Evolutionary conservation across 495 filamentous ascomycete genomes (phyloP).

Genomic region (Xylaria longipes): DNA sequence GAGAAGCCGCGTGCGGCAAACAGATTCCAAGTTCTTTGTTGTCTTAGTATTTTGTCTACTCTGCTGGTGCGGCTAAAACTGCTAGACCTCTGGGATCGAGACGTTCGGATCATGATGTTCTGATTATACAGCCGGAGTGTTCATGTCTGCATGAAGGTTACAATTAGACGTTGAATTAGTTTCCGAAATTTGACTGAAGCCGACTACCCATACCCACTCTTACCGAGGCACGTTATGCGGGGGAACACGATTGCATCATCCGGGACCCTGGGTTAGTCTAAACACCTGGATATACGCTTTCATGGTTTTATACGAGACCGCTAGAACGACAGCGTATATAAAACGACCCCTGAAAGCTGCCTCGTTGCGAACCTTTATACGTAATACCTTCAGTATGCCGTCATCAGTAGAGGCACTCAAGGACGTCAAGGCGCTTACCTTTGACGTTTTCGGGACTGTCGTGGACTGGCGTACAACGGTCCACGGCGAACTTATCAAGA

Average conservation of each 20-base stretch:
- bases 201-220: neutral
- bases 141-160: neutral
- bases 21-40: neutral
- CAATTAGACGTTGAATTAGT: neutral
- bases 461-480: constrained; percentile 75
- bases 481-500: constrained; percentile 57
- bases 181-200: neutral
- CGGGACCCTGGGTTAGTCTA: neutral
- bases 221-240: neutral
- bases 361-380: neutral
- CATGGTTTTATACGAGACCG: neutral
- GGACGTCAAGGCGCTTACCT: constrained; percentile 55
- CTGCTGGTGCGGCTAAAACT: neutral
- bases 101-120: neutral
- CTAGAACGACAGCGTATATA: neutral
- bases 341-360: neutral
- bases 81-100: neutral
- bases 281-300: neutral
- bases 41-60: neutral
- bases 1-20: neutral
- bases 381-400: neutral
- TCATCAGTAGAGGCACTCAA: constrained; percentile 12
- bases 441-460: constrained; percentile 76
- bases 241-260: constrained; percentile 13
- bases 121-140: neutral